Evolutionary conservation across 2,329 filamentous ascomycete species (phyloP).

Genomic region (Aspergillus sp.): DNA sequence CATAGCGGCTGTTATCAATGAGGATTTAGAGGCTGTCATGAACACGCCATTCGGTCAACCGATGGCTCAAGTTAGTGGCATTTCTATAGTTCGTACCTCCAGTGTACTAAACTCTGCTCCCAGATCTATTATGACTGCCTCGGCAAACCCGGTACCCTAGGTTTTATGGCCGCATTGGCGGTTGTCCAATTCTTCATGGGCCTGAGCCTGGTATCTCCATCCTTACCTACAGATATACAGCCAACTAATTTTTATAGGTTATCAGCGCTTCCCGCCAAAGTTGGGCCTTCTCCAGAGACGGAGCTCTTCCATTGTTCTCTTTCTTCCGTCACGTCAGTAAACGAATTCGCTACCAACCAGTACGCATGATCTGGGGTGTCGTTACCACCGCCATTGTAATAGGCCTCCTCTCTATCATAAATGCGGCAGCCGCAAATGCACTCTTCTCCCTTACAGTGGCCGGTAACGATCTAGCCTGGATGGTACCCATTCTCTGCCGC

Average conservation of each 20-base stretch:
- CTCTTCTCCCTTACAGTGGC: slow-evolving; percentile 56
- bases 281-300: slow-evolving; percentile 63
- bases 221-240: background rate
- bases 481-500: slow-evolving; percentile 56
- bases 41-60: slow-evolving; percentile 57
- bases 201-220: slow-evolving; percentile 46
- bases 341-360: slow-evolving; percentile 56
- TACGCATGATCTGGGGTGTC: slow-evolving; percentile 58
- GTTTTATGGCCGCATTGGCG: slow-evolving; percentile 58
- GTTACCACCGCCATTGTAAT: slow-evolving; percentile 53
- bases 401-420: slow-evolving; percentile 59
- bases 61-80: slow-evolving; percentile 46
- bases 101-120: background rate
- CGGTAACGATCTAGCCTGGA: slow-evolving; percentile 61
- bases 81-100: background rate
- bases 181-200: slow-evolving; percentile 64
- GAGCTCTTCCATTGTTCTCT: slow-evolving; percentile 57
- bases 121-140: slow-evolving; percentile 62
- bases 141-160: slow-evolving; percentile 60
- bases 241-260: slow-evolving; percentile 23
- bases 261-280: slow-evolving; percentile 59
- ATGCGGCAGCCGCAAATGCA: slow-evolving; percentile 55
- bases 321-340: slow-evolving; percentile 59
- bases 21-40: slow-evolving; percentile 52
- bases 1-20: slow-evolving; percentile 57